Conservation (phyloP, 495 filamentous ascomycete genomes). For the Penicillium tannophilum region DNA sequence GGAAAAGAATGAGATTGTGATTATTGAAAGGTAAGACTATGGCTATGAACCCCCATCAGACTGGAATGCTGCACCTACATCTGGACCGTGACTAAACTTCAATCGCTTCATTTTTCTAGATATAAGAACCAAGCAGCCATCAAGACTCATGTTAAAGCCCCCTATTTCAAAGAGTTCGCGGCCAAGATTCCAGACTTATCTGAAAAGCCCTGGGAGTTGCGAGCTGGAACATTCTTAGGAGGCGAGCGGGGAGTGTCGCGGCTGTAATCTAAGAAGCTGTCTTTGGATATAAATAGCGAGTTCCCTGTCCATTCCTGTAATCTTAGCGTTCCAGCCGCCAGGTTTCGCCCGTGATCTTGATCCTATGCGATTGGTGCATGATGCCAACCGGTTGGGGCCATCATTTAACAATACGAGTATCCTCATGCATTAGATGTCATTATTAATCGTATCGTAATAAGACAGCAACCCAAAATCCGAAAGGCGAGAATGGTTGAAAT, state of each 20-base stretch:
- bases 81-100: not conserved
- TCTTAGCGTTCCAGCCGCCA: not conserved
- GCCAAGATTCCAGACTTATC: slow-evolving; percentile 24
- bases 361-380: slow-evolving; percentile 30
- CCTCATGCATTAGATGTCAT: not conserved
- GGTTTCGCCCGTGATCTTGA: slow-evolving; percentile 19
- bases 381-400: not conserved
- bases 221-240: slow-evolving; percentile 26
- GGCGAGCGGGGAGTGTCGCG: slow-evolving; percentile 28
- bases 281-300: slow-evolving; percentile 19
- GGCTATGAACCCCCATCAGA: too few species aligned
- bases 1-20: slow-evolving; percentile 35
- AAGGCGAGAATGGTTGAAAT: too few species aligned
- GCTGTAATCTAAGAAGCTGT: slow-evolving; percentile 13
- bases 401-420: not conserved
- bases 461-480: too few species aligned
- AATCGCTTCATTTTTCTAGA: slow-evolving; percentile 16
- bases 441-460: too few species aligned
- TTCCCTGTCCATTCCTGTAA: not conserved
- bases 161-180: slow-evolving; percentile 34
- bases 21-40: slow-evolving; percentile 33
- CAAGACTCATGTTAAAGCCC: slow-evolving; percentile 25
- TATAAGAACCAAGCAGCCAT: slow-evolving; percentile 36
- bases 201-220: slow-evolving; percentile 31
- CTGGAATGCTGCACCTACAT: not conserved